Base-by-base conservation (phyloP, 495 filamentous ascomycete genomes). In the Hyaloscypha bicolor region DNA sequence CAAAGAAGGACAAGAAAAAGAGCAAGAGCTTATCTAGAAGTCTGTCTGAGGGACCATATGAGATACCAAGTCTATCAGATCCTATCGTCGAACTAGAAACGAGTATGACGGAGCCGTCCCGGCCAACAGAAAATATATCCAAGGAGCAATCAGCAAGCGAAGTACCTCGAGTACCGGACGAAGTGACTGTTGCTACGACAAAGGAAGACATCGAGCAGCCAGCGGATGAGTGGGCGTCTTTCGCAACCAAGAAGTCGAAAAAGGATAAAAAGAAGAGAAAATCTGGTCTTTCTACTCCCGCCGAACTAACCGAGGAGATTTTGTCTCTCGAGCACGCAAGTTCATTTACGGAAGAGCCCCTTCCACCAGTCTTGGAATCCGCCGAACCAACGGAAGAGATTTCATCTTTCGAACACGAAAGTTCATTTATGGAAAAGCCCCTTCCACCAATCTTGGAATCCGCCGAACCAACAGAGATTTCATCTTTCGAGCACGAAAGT, bases 261-360 rank as follows among this genome's bases (percentile, higher is more conserved):
- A 73, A 73, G 60, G 71, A 73, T 33, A 73, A 73, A 53, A 73
- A 73, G 57, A 73, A 68, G 51, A 25, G 52, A 12, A 70, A 68
- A 25, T 66, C 70, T 59, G 68, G 64, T 22, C 31, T 66, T 11
- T 67, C 71, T 25, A 62, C 67, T 4, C 62, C 67, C 39, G 11
- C 51, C n/a, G 30, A 57, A 70, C 58, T 14, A 53, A 2, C 25
- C 1, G 25, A 25, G 25, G 25, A 25, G 25, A n/a, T n/a, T 32
- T 48, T 30, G 4, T 16, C 33, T 32, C 31, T 22, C n/a, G 14
- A 56, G 4, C 32, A 11, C 21, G 59, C 0, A 56, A 11, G 25
- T 4, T 22, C 11, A 48, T 48, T 4, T 48, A 12, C 42, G 1
- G 42, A 48, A 29, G 29, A 14, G 30, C 12, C 45, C 45, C 6